phyloP scores from a whole-genome alignment of 441 rosid genomes.

The Croton setiger region DNA sequence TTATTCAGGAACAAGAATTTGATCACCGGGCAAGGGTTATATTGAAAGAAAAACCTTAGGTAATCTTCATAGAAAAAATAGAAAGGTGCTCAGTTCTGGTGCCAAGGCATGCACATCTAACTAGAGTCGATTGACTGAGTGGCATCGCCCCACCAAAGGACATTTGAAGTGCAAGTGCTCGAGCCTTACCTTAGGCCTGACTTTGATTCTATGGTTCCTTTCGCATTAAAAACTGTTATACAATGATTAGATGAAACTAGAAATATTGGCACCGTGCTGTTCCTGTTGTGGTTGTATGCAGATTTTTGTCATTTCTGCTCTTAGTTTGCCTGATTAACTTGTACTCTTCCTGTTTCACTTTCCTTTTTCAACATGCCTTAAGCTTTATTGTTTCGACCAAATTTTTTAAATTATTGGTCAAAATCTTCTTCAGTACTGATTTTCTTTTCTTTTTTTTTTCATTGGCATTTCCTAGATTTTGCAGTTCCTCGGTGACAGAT shows the following conservation, averaged over 20 bases:
- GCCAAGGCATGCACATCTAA: too few relatives aligned
- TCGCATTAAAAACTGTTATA: background rate
- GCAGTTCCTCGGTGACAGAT: slow-evolving; percentile 91
- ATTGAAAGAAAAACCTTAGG: too few relatives aligned
- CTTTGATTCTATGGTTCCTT: too few relatives aligned
- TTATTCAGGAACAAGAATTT: too few relatives aligned
- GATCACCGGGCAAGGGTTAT: too few relatives aligned
- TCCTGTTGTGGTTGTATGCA: background rate
- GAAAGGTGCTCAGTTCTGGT: too few relatives aligned
- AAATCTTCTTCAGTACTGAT: slow-evolving; percentile 28
- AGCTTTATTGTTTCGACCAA: slow-evolving; percentile 12
- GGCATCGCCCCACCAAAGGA: too few relatives aligned
- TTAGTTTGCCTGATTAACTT: background rate
- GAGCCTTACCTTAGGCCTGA: too few relatives aligned
- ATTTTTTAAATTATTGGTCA: background rate
- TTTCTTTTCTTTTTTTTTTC: slow-evolving; percentile 34
- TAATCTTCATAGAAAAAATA: too few relatives aligned
- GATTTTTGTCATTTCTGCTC: slow-evolving; percentile 12
- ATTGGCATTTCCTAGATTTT: slow-evolving; percentile 50
- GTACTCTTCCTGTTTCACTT: slow-evolving; percentile 4
- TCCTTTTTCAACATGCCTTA: slow-evolving; percentile 8
- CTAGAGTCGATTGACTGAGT: too few relatives aligned
- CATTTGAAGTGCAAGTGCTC: too few relatives aligned
- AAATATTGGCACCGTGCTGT: background rate
- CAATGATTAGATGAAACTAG: slow-evolving; percentile 4